These are phyloP conservation scores for Otatea glauca DNA, from an alignment of 176 grass and related monocot species.

Conservation along the genomic window DNA sequence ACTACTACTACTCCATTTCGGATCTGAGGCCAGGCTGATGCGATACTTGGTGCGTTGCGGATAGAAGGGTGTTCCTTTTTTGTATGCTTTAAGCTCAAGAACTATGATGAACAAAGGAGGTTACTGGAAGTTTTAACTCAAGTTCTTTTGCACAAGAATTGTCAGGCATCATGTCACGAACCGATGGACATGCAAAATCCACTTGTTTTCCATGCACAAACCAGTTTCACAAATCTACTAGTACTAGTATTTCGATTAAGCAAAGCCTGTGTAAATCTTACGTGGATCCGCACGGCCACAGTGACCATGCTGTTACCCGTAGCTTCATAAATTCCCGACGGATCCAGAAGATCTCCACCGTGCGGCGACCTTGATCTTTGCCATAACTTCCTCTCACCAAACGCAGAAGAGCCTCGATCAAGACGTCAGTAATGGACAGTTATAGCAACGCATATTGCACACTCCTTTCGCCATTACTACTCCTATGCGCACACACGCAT, in stretches of 20 bases:
- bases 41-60: not conserved
- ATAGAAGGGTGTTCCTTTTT: not conserved
- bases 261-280: not conserved
- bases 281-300: not conserved
- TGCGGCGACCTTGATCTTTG: not conserved
- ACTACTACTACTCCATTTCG: not conserved
- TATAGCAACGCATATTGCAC: constrained; percentile 5
- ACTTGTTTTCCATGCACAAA: not conserved
- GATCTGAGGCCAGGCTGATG: not conserved
- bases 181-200: not conserved
- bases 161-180: not conserved
- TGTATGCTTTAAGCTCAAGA: not conserved
- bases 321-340: not conserved
- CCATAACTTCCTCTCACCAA: constrained; percentile 7
- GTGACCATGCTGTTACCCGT: not conserved
- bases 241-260: not conserved
- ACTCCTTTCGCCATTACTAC: not conserved
- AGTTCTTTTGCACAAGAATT: not conserved
- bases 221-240: not conserved
- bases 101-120: not conserved
- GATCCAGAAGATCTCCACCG: not conserved
- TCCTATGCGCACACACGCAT: not conserved
- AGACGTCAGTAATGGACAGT: not conserved
- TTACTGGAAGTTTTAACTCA: not conserved
- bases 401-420: not conserved